These are phyloP conservation scores for Naganishia albida DNA, from an alignment of 1,284 basidiomycete species.

Conservation along the genomic window DNA sequence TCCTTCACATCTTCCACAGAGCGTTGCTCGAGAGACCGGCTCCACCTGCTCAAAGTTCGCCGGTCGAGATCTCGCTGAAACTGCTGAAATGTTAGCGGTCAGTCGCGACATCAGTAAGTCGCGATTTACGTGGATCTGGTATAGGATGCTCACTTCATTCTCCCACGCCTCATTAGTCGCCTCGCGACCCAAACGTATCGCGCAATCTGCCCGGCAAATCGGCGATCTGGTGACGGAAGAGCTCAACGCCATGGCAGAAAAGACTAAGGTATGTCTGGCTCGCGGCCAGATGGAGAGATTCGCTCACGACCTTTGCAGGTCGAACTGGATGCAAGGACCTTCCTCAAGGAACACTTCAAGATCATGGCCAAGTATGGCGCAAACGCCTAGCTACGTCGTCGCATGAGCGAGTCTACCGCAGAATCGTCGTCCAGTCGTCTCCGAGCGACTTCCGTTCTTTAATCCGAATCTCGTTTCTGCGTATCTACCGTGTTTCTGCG, in stretches of 20 bases:
- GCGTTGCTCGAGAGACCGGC: neutral
- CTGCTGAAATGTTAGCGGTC: neutral
- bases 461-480: neutral
- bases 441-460: neutral
- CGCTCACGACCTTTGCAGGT: neutral
- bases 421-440: too few relatives aligned
- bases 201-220: slow-evolving; percentile 6
- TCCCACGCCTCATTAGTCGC: neutral
- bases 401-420: neutral
- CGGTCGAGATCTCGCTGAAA: neutral
- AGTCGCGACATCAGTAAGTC: slow-evolving; percentile 10
- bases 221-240: neutral
- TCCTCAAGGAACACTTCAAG: slow-evolving; percentile 20
- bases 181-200: slow-evolving; percentile 7
- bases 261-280: slow-evolving; percentile 7
- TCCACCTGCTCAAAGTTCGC: slow-evolving; percentile 3
- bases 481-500: too few relatives aligned
- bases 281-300: neutral
- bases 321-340: slow-evolving; percentile 10
- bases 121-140: too few relatives aligned
- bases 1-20: neutral
- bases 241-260: slow-evolving; percentile 1
- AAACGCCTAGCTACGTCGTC: neutral
- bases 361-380: slow-evolving; percentile 7
- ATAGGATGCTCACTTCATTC: neutral